Percentiles rank a stretch among this genome's conserved stretches.
Conservation (phyloP, 2,329 filamentous ascomycete genomes). For the Trichoderma endophyticum region DNA sequence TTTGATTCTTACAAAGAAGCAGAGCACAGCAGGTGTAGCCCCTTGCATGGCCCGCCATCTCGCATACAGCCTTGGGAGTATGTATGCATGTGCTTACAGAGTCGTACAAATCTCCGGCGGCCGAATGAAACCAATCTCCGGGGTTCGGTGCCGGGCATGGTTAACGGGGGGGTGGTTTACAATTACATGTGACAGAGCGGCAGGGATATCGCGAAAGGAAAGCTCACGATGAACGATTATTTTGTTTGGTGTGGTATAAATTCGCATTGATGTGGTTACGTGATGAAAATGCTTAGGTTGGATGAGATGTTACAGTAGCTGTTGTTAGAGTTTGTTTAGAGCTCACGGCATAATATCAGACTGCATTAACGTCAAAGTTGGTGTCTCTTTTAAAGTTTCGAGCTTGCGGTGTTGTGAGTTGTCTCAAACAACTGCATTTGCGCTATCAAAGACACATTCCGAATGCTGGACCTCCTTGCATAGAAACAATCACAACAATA, state of each 20-base stretch:
- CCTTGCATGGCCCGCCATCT: background rate
- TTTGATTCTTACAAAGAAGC: background rate
- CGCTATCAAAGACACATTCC: conserved; percentile 2
- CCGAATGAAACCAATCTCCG: background rate
- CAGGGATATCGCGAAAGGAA: background rate
- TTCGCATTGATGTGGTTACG: background rate
- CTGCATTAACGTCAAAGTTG: background rate
- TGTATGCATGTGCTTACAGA: background rate
- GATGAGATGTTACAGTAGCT: background rate
- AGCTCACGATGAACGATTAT: background rate
- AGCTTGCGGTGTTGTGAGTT: background rate
- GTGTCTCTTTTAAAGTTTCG: background rate
- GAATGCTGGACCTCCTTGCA: background rate
- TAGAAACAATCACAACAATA: background rate
- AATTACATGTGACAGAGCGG: background rate
- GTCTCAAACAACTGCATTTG: background rate
- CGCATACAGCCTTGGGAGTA: background rate
- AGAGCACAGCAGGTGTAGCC: background rate
- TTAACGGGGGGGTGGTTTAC: background rate
- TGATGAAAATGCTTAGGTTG: background rate
- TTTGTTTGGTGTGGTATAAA: background rate
- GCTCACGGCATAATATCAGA: background rate
- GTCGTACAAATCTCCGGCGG: background rate
- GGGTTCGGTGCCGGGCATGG: background rate
- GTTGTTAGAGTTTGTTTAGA: background rate